phyloP scores from a whole-genome alignment of 2,329 filamentous ascomycete species.

The Sclerotinia spermophila region DNA sequence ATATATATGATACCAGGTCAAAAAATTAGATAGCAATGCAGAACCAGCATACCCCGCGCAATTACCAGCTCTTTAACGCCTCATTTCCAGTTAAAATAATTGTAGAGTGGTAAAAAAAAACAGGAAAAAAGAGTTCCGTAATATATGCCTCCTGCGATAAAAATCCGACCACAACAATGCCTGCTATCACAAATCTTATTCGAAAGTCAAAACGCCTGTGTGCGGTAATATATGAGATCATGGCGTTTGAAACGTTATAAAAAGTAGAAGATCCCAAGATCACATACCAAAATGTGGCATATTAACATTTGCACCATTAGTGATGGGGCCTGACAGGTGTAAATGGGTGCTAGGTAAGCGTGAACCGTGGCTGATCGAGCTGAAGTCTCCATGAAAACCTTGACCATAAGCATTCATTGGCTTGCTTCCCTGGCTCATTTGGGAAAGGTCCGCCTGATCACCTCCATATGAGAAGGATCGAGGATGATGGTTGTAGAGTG shows the following conservation, averaged over 20 bases:
- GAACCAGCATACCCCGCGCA: constrained; percentile 10
- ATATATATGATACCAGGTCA: constrained; percentile 26
- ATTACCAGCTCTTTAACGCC: constrained; percentile 12
- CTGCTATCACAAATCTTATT: constrained; percentile 12
- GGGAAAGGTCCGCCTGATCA: constrained; percentile 12
- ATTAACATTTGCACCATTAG: constrained; percentile 11
- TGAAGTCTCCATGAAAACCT: constrained; percentile 25
- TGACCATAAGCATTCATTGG: constrained; percentile 16
- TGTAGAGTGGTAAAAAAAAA: constrained; percentile 13
- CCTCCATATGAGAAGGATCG: constrained; percentile 25
- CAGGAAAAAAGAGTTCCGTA: background rate
- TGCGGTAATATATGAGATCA: background rate
- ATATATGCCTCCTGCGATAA: constrained; percentile 9
- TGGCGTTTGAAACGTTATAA: background rate
- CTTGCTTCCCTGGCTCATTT: constrained; percentile 4
- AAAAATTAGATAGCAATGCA: constrained; percentile 26
- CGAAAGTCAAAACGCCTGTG: constrained; percentile 10
- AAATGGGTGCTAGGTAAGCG: constrained; percentile 4
- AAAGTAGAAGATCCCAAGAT: constrained; percentile 14
- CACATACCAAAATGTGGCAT: constrained; percentile 24
- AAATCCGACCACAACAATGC: constrained; percentile 3
- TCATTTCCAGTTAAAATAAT: constrained; percentile 4
- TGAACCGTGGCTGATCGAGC: constrained; percentile 20
- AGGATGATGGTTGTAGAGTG: constrained; percentile 32
- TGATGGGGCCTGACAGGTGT: constrained; percentile 15